A percentile compares a stretch with the other conserved stretches of the same genome.
Conservation (phyloP, 352 stramenopile genomes). For the Phytopythium vexans region DNA sequence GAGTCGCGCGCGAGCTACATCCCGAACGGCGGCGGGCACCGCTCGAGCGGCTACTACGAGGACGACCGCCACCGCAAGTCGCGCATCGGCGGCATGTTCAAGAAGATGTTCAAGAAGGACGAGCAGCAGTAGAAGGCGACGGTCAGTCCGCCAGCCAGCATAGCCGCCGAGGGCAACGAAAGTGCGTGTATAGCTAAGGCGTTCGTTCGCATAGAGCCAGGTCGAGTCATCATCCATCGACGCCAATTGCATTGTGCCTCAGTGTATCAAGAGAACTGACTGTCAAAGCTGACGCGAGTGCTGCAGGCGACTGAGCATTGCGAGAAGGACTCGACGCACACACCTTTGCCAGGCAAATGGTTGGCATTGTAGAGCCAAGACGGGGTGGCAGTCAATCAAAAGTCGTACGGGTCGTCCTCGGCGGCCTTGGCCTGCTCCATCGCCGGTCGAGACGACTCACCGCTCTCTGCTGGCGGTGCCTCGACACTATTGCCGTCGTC, state of each 20-base stretch:
- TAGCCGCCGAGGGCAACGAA: too few species aligned
- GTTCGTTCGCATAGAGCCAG: too few species aligned
- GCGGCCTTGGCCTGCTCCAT: slow-evolving; percentile 5
- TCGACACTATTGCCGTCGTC: slow-evolving; percentile 1
- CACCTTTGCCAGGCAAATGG: too few species aligned
- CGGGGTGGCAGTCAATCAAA: slow-evolving; percentile 1
- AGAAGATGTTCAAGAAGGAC: slow-evolving; percentile 90
- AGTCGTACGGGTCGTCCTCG: slow-evolving; percentile 9
- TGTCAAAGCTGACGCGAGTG: too few species aligned
- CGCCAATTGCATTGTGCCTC: too few species aligned
- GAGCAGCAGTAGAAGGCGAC: slow-evolving; percentile 15
- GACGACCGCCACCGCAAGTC: slow-evolving; percentile 63
- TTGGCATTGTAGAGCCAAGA: not conserved
- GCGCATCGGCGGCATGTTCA: slow-evolving; percentile 82
- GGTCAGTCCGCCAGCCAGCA: too few species aligned
- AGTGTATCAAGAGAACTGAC: too few species aligned
- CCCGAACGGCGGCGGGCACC: slow-evolving; percentile 11
- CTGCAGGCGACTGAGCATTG: too few species aligned
- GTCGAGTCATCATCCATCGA: too few species aligned
- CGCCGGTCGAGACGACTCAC: slow-evolving; percentile 4
- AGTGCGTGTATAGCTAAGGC: too few species aligned
- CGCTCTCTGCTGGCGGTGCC: slow-evolving; percentile 6
- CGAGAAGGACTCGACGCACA: too few species aligned
- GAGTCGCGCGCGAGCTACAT: slow-evolving; percentile 24
- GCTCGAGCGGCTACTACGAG: slow-evolving; percentile 63